A percentile compares a stretch with the other conserved stretches of the same genome.
Evolutionary conservation across 2,329 filamentous ascomycete species (phyloP).

Genomic region (Penicillium sp.): DNA sequence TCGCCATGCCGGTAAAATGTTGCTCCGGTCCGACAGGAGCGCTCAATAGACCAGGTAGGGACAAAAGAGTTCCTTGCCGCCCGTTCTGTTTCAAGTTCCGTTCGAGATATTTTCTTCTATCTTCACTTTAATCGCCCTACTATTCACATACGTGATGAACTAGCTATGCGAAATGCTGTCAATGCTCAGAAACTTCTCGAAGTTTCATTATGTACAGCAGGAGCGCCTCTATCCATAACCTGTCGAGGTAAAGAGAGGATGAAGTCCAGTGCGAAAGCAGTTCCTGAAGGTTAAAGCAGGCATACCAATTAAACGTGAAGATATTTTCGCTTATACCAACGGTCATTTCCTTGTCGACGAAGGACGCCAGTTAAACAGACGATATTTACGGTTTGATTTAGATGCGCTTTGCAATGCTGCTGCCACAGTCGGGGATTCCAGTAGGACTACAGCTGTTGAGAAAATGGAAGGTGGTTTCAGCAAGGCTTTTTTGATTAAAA

Average conservation of each 20-base stretch:
- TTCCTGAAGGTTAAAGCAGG: conserved; percentile 16
- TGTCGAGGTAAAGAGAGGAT: conserved; percentile 18
- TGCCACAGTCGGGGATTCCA: conserved; percentile 10
- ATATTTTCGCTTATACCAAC: conserved; percentile 30
- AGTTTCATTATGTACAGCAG: conserved; percentile 1
- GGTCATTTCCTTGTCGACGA: conserved; percentile 29
- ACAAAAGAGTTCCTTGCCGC: conserved; percentile 13
- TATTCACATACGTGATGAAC: not conserved
- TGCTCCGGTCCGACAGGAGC: not conserved
- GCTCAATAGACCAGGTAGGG: not conserved
- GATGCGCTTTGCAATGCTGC: conserved; percentile 23
- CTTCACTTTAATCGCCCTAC: not conserved
- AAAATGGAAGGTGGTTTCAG: conserved; percentile 35
- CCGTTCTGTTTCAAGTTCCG: not conserved
- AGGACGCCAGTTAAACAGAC: conserved; percentile 19
- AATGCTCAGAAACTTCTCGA: conserved; percentile 5
- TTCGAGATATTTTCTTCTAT: not conserved
- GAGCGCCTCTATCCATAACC: conserved; percentile 9
- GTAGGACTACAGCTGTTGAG: conserved; percentile 16
- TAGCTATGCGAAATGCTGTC: conserved; percentile 1
- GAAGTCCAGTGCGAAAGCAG: conserved; percentile 1
- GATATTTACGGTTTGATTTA: conserved; percentile 25
- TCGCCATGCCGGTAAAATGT: too few relatives aligned
- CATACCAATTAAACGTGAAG: conserved; percentile 18
- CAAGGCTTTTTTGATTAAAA: conserved; percentile 33